These are phyloP conservation scores for Arthrobotrys iridis DNA, from an alignment of 2,329 filamentous ascomycete genomes.

Conservation along the genomic window DNA sequence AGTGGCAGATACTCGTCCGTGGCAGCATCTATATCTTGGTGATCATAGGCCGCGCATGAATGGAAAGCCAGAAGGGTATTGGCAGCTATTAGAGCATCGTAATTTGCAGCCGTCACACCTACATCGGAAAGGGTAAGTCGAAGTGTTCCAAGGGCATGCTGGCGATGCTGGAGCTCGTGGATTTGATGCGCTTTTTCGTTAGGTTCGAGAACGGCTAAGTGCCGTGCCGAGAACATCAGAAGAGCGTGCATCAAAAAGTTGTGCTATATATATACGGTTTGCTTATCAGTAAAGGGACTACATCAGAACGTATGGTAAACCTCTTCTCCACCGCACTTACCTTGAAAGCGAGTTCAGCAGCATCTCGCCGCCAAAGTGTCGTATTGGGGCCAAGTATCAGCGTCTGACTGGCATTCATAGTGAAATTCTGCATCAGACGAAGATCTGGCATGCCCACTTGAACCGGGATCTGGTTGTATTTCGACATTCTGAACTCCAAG, in stretches of 20 bases:
- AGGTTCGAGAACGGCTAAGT: slow-evolving; percentile 40
- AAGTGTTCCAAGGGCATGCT: slow-evolving; percentile 42
- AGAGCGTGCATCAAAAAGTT: slow-evolving; percentile 50
- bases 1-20: slow-evolving; percentile 42
- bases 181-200: slow-evolving; percentile 41
- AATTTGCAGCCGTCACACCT: slow-evolving; percentile 47
- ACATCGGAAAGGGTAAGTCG: slow-evolving; percentile 47
- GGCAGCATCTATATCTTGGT: slow-evolving; percentile 26
- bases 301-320: neutral
- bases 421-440: slow-evolving; percentile 51
- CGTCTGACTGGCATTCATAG: slow-evolving; percentile 48
- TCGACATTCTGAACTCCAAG: slow-evolving; percentile 51
- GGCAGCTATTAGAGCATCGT: slow-evolving; percentile 47
- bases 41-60: slow-evolving; percentile 41
- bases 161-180: slow-evolving; percentile 48
- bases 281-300: neutral
- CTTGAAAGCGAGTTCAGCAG: slow-evolving; percentile 52
- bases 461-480: slow-evolving; percentile 50
- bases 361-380: slow-evolving; percentile 41
- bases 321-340: slow-evolving; percentile 1
- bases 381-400: slow-evolving; percentile 50
- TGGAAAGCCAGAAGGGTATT: slow-evolving; percentile 48
- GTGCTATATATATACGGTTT: slow-evolving; percentile 27
- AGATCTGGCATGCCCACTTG: slow-evolving; percentile 52
- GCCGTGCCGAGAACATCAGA: slow-evolving; percentile 51